phyloP scores from a whole-genome alignment of 148 eudicot species.

The Tetragonia tetragonoides region DNA sequence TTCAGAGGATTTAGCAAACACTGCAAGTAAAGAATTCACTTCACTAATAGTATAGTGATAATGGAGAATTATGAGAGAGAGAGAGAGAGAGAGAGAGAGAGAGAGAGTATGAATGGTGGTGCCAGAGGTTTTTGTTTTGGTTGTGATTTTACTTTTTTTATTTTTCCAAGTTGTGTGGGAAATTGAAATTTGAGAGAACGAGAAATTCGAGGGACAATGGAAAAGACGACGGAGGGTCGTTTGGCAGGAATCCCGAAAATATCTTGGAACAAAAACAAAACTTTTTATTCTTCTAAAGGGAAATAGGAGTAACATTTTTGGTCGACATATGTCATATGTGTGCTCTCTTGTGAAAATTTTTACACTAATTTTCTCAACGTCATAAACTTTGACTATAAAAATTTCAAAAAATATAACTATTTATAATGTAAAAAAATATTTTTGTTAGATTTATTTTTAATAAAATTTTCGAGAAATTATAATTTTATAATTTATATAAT shows the following conservation, averaged over 20 bases:
- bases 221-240: background rate
- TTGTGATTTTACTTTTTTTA: background rate
- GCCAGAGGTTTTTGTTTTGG: background rate
- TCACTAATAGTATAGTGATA: background rate
- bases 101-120: too few relatives aligned
- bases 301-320: background rate
- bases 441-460: too few relatives aligned
- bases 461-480: too few relatives aligned
- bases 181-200: background rate
- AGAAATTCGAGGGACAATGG: background rate
- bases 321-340: background rate
- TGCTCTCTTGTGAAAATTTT: too few relatives aligned
- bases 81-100: background rate
- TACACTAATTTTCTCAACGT: too few relatives aligned
- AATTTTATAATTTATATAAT: too few relatives aligned
- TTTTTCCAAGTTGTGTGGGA: background rate
- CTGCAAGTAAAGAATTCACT: slow-evolving; percentile 10
- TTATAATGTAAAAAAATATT: too few relatives aligned
- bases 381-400: too few relatives aligned
- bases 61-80: background rate
- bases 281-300: too few relatives aligned
- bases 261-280: background rate
- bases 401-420: too few relatives aligned
- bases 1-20: background rate
- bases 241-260: background rate